These are phyloP conservation scores for Pythium aristosporum DNA, from an alignment of 352 stramenopile species.

Conservation along the genomic window DNA sequence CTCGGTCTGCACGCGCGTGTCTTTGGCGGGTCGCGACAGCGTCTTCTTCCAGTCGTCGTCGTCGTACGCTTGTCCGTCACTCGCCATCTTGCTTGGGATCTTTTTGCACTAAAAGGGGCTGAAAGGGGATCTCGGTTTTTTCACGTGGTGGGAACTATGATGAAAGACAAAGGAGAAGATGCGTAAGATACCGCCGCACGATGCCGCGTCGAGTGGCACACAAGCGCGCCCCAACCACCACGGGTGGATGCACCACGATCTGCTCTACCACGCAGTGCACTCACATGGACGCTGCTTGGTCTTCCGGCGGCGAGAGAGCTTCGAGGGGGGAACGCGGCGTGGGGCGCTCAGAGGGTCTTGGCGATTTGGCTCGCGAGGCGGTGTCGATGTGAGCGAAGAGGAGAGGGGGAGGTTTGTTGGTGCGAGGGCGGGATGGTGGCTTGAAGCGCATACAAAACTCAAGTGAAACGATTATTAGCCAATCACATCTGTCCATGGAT, in stretches of 20 bases:
- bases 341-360: not conserved
- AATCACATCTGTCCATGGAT: not conserved
- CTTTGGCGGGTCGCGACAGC: slow-evolving; percentile 80
- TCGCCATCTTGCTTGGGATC: slow-evolving; percentile 19
- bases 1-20: slow-evolving; percentile 90
- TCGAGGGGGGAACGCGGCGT: not conserved
- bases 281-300: slow-evolving; percentile 11
- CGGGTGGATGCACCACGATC: not conserved
- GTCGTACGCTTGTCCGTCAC: slow-evolving; percentile 30
- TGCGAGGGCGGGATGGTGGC: not conserved
- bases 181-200: slow-evolving; percentile 18
- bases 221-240: slow-evolving; percentile 1
- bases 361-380: slow-evolving; percentile 17
- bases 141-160: not conserved
- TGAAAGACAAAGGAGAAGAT: not conserved
- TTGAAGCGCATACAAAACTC: slow-evolving; percentile 12
- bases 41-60: slow-evolving; percentile 74
- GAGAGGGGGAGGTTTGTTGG: slow-evolving; percentile 10
- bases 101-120: not conserved
- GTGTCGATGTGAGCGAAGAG: slow-evolving; percentile 2
- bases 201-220: not conserved
- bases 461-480: not conserved
- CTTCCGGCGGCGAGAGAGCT: slow-evolving; percentile 2
- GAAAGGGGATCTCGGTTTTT: not conserved
- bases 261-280: not conserved